Base-by-base conservation (phyloP, 1,139 yeast species). In the Pichia sp. region DNA sequence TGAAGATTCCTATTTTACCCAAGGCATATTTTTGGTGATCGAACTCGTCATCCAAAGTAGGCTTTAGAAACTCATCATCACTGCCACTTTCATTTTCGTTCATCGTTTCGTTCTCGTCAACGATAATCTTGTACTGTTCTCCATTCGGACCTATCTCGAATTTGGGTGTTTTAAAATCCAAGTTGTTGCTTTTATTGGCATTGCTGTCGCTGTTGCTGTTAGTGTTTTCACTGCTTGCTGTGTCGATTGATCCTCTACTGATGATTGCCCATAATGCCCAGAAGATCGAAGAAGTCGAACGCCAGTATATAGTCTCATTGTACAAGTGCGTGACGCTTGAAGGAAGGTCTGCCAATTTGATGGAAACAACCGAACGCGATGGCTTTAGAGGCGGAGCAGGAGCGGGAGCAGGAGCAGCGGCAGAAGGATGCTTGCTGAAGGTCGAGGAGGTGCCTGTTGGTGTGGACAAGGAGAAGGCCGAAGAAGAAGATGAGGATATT, bases 201-300 rank as follows among this genome's bases (percentile, higher is more conserved):
- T 41, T 14, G 20, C 12, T 41, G 14, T 41, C n/a, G 12, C 2
- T 17, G 24, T 41, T 41, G 34, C 14, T 27, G 17, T 12, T 9
- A 10, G 16, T 9, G 42, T 20, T n/a, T 14, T 33, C n/a, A 4
- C 75, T 72, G 20, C 66, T 65, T 44, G 52, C 30, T 10, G 48
- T 45, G 12, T 34, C 30, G 10, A 60, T 52, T 1, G 66, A 50
- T 27, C 69, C 71, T 40, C 56, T 61, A 36, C 64, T 63, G 47
- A 93, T 81, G 54, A 93, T 77, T 0, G 96, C 98, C 99, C 99
- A 93, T 31, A 91, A 68, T 31, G 87, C 79, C 99, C 99, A 93
- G 66, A 79, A 82, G 5, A 89, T 75, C 54, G 86, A 87, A 17
- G 83, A 95, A 0, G 90, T 75, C 0, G 95, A 82, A 64, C 97